Conservation (phyloP, 441 rosid genomes). For the Aleurites moluccanus region DNA sequence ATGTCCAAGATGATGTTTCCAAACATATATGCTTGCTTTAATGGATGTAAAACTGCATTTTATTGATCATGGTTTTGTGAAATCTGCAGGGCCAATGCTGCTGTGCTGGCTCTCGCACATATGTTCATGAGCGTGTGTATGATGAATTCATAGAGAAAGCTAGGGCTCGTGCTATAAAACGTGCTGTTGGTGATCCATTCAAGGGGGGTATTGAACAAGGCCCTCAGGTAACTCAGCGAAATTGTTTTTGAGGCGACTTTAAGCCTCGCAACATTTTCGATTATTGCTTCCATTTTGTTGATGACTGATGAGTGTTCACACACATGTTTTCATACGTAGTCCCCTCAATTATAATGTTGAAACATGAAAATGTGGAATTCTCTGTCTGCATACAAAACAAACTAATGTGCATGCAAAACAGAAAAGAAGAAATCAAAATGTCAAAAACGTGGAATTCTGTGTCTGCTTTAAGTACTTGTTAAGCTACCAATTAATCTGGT, state of each 20-base stretch:
- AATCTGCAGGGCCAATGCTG: conserved; percentile 82
- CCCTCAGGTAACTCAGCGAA: conserved; percentile 59
- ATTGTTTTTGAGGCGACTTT: background rate
- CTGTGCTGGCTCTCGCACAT: conserved; percentile 88
- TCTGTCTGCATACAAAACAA: background rate
- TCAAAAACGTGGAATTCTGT: background rate
- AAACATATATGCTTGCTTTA: background rate
- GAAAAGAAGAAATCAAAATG: background rate
- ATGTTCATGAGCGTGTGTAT: conserved; percentile 70
- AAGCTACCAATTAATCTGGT: background rate
- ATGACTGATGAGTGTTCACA: background rate
- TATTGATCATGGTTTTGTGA: background rate
- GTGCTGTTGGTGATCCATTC: conserved; percentile 87
- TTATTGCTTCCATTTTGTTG: background rate
- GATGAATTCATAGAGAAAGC: conserved; percentile 83
- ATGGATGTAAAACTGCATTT: background rate
- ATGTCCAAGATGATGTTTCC: background rate
- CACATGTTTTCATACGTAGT: background rate
- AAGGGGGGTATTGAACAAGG: conserved; percentile 80
- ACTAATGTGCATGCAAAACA: background rate
- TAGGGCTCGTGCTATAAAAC: conserved; percentile 68
- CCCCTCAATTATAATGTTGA: background rate
- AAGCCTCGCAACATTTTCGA: background rate
- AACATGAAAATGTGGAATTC: background rate
- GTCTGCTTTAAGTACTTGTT: background rate